A percentile compares a stretch with the other conserved stretches of the same genome.
phyloP scores from a whole-genome alignment of 495 filamentous ascomycete genomes.

The Tuber brumale region DNA sequence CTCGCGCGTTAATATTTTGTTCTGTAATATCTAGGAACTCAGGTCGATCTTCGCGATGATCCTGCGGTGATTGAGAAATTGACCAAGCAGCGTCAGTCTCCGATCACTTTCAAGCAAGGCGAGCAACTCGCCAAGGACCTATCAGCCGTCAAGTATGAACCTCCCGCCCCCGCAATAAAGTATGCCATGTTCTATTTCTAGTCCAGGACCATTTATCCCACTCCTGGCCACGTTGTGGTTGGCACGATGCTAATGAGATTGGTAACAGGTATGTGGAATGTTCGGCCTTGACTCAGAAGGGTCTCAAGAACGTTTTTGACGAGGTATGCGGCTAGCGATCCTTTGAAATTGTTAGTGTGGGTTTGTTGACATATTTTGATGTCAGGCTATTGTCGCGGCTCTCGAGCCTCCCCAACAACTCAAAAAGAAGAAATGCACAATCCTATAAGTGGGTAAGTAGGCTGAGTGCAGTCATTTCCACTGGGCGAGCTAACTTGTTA shows the following conservation, averaged over 20 bases:
- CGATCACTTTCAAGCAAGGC: constrained; percentile 84
- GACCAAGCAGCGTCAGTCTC: constrained; percentile 87
- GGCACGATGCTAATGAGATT: constrained; percentile 10
- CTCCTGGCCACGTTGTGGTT: not conserved
- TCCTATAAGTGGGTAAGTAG: constrained; percentile 29
- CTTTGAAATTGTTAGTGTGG: constrained; percentile 5
- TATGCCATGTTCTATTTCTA: constrained; percentile 32
- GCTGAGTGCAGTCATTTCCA: not conserved
- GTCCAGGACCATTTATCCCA: not conserved
- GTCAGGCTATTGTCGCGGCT: constrained; percentile 79
- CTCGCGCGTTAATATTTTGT: not conserved
- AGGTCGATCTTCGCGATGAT: constrained; percentile 93
- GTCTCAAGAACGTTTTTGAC: constrained; percentile 98
- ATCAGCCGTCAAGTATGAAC: constrained; percentile 69
- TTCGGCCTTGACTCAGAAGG: constrained; percentile 94
- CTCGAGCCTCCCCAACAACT: constrained; percentile 64
- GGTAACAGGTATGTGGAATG: constrained; percentile 73
- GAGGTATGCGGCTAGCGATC: constrained; percentile 58
- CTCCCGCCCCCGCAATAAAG: constrained; percentile 28
- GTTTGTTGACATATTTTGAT: not conserved
- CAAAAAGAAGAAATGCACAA: constrained; percentile 31
- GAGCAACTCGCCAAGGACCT: constrained; percentile 95
- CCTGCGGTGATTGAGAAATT: constrained; percentile 83
- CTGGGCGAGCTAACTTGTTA: not conserved
- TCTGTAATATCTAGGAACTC: constrained; percentile 50